phyloP scores from a whole-genome alignment of 495 filamentous ascomycete species.

The Penicillium goetzii region DNA sequence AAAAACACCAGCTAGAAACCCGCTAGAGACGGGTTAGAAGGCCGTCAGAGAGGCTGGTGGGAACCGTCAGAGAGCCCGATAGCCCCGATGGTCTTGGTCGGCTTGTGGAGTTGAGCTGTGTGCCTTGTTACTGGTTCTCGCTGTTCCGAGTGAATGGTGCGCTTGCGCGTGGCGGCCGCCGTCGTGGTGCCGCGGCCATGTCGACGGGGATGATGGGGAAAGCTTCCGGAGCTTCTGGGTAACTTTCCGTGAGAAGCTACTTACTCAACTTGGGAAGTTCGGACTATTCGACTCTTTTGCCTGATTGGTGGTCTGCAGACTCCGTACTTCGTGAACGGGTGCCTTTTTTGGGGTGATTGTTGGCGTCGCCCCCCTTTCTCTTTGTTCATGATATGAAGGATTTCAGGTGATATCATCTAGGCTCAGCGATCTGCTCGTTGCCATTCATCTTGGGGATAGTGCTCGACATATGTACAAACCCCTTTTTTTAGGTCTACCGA shows the following conservation, averaged over 20 bases:
- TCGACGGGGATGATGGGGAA: conserved; percentile 18
- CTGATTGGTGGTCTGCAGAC: not conserved
- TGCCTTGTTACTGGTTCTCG: not conserved
- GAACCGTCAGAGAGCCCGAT: conserved; percentile 20
- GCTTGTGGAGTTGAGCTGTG: conserved; percentile 16
- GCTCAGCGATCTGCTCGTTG: not conserved
- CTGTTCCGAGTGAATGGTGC: not conserved
- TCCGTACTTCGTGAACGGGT: not conserved
- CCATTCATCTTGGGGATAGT: not conserved
- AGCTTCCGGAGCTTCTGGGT: conserved; percentile 18
- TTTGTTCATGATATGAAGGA: conserved; percentile 8
- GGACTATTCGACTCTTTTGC: not conserved
- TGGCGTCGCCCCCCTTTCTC: not conserved
- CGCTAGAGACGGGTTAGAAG: conserved; percentile 31
- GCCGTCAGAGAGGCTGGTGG: conserved; percentile 13
- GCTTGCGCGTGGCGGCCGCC: conserved; percentile 4
- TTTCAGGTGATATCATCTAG: not conserved
- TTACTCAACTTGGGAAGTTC: no score
- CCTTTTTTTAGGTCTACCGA: conserved; percentile 2
- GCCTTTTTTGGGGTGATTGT: not conserved
- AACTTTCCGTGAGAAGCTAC: conserved; percentile 3
- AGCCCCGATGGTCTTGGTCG: not conserved
- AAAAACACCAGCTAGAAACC: conserved; percentile 29
- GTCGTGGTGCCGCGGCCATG: not conserved
- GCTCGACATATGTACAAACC: not conserved